Conservation (phyloP, 2,329 filamentous ascomycete species). For the Aspergillus felis region DNA sequence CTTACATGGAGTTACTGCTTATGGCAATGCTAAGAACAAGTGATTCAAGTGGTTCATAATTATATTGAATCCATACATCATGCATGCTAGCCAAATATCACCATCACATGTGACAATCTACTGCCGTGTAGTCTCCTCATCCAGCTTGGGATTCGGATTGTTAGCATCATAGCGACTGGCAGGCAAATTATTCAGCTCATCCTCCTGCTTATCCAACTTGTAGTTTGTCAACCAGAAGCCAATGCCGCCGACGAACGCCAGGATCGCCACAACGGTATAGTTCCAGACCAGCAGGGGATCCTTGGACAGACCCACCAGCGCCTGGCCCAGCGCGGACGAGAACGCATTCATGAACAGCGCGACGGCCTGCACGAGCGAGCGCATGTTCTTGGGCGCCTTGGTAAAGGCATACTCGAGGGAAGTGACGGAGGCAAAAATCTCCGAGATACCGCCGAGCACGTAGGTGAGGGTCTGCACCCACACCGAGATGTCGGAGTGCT, state of each 20-base stretch:
- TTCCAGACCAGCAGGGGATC: constrained; percentile 70
- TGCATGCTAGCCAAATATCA: too few species aligned
- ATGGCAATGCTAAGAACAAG: too few species aligned
- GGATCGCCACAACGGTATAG: constrained; percentile 60
- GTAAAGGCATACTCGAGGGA: constrained; percentile 73
- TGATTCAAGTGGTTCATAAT: too few species aligned
- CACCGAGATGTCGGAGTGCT: constrained; percentile 61
- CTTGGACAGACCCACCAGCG: constrained; percentile 57
- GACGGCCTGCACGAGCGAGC: constrained; percentile 66
- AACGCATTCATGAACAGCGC: constrained; percentile 69
- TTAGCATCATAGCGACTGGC: constrained; percentile 16
- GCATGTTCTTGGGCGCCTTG: constrained; percentile 77
- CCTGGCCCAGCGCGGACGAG: constrained; percentile 66
- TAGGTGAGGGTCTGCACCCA: constrained; percentile 50
- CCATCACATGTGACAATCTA: too few species aligned
- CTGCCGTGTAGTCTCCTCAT: constrained; percentile 12
- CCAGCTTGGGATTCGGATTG: background rate
- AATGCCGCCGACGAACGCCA: constrained; percentile 59
- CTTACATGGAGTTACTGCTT: too few species aligned
- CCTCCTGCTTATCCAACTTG: constrained; percentile 64
- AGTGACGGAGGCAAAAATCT: constrained; percentile 57
- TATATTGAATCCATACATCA: too few species aligned
- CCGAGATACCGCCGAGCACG: constrained; percentile 53
- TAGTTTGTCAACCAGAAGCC: constrained; percentile 67
- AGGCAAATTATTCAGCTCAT: constrained; percentile 55